Base-by-base conservation (phyloP, 768 basidiomycete genomes). In the Astraeus odoratus region DNA sequence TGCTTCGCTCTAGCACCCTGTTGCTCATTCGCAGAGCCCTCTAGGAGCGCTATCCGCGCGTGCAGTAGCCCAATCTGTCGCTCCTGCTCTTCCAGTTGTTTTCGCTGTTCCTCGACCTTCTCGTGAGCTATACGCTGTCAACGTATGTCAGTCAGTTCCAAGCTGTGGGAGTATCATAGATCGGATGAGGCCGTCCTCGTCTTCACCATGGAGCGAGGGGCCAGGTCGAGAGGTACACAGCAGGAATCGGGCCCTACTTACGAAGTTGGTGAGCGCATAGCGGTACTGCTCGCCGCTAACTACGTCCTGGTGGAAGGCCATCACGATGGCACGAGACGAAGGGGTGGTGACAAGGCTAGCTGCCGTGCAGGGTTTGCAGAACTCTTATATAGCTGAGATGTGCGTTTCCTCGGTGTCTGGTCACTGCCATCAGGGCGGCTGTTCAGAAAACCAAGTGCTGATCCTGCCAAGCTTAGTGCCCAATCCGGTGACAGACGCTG, bases 241-340 rank as follows among this genome's bases (percentile, higher is more conserved):
- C 18, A 35, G n/a, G 34, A 35, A n/a, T 18, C 16, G 34, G 29
- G 15, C 20, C 9, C 13, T 39, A 71, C 80, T 53, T 51, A 81
- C 87, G 55, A 91, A 91, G 61, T 91, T 88, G 20, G 82, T 79
- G 54, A 91, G 69, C 4, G 86, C 88, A 66, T 90, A 89, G 47
- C 84, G 79, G 57, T 89, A 88, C 53, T 87, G 83, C 46, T 86
- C 83, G 36, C 72, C 67, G 10, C 70, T 66, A 43, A 75, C 68
- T 5, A 56, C 47, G 45, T 71, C 68, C 8, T 52, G 54, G 1
- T 46, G 26, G 29, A 50, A 64, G 16, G 58, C 49, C 58, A 53
- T 55, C n/a, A n/a, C n/a, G n/a, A n/a, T n/a, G n/a, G n/a, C n/a
- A n/a, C n/a, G n/a, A n/a, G n/a, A n/a, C n/a, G n/a, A n/a, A n/a